These are phyloP conservation scores for Colletotrichum zoysiae DNA, from an alignment of 2,329 filamentous ascomycete species.

Conservation along the genomic window DNA sequence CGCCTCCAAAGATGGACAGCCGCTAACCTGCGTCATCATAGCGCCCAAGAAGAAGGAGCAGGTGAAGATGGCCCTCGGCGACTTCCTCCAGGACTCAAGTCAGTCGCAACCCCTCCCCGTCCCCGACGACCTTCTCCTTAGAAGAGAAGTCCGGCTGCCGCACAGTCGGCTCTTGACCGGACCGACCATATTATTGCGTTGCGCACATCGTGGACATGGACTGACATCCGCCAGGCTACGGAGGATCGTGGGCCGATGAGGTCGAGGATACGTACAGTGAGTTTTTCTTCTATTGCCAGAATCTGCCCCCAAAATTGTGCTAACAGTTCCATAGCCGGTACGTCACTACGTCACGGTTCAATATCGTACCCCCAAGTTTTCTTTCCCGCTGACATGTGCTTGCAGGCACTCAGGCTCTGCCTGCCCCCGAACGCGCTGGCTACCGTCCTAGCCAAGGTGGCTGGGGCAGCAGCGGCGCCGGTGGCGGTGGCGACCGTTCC, in stretches of 20 bases:
- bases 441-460: constrained; percentile 48
- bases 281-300: constrained; percentile 51
- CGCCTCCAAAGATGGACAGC: constrained; percentile 11
- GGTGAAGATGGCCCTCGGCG: constrained; percentile 97
- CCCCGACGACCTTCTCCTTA: constrained; percentile 29
- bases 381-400: constrained; percentile 21
- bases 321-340: constrained; percentile 54
- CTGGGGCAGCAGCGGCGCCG: constrained; percentile 52
- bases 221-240: constrained; percentile 58
- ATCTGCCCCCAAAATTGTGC: constrained; percentile 34
- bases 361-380: neutral
- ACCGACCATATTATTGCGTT: neutral
- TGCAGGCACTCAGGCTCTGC: constrained; percentile 69
- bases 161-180: constrained; percentile 47
- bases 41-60: constrained; percentile 93
- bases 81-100: constrained; percentile 95
- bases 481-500: constrained; percentile 44
- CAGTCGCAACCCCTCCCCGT: constrained; percentile 58
- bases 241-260: constrained; percentile 97
- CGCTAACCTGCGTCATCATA: constrained; percentile 54
- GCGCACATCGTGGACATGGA: constrained; percentile 9
- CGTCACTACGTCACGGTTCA: constrained; percentile 42
- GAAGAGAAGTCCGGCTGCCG: constrained; percentile 14
- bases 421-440: constrained; percentile 60
- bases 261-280: constrained; percentile 91